These are phyloP conservation scores for Stachybotrys echinatus DNA, from an alignment of 2,329 filamentous ascomycete species.

Conservation along the genomic window DNA sequence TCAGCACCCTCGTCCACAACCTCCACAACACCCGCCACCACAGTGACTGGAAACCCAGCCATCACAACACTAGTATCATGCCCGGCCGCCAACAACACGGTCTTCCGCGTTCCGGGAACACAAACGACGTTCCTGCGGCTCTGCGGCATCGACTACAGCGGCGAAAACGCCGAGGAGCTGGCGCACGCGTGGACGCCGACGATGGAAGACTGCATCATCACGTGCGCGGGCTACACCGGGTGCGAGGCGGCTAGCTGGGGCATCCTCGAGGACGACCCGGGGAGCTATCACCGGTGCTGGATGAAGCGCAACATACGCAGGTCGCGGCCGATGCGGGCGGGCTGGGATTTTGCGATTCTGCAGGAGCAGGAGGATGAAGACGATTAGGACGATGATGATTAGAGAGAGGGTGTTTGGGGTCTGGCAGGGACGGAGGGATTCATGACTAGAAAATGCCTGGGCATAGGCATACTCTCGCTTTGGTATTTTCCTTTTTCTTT, in stretches of 20 bases:
- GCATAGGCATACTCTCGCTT: too few relatives aligned
- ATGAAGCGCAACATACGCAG: constrained; percentile 32
- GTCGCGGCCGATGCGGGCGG: constrained; percentile 22
- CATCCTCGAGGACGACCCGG: constrained; percentile 31
- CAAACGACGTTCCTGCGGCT: constrained; percentile 34
- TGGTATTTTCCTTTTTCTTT: too few relatives aligned
- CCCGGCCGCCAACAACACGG: constrained; percentile 37
- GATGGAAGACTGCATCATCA: constrained; percentile 38
- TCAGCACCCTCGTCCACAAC: constrained; percentile 9
- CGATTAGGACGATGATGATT: too few relatives aligned
- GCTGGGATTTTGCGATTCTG: constrained; percentile 40
- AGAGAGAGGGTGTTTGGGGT: neutral
- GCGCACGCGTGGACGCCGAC: constrained; percentile 28
- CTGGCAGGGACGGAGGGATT: too few relatives aligned
- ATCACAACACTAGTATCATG: constrained; percentile 25
- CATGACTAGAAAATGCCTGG: too few relatives aligned
- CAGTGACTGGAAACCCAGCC: neutral
- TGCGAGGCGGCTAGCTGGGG: constrained; percentile 42
- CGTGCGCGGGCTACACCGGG: constrained; percentile 31
- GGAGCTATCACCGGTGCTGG: constrained; percentile 35
- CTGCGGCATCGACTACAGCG: constrained; percentile 41
- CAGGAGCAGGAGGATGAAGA: constrained; percentile 2
- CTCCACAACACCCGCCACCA: constrained; percentile 10
- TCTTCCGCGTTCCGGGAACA: constrained; percentile 34
- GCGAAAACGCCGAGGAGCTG: constrained; percentile 26